Evolutionary conservation across 805 yeast species (phyloP).

Genomic region (Barnettozyma populi): DNA sequence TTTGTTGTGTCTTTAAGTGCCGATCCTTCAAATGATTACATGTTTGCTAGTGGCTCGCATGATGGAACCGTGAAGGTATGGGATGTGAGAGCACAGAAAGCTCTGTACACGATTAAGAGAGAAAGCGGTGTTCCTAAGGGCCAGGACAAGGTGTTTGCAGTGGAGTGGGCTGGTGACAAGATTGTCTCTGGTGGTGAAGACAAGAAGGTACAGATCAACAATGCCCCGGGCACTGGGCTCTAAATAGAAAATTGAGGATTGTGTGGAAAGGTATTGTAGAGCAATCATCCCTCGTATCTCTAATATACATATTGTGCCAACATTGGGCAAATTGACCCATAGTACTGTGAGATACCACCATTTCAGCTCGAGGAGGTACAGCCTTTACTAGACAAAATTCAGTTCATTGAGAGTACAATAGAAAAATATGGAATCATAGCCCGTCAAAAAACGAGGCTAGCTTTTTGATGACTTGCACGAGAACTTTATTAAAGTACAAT

Average conservation of each 20-base stretch:
- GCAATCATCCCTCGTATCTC: too few relatives aligned
- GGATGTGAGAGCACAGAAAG: constrained; percentile 85
- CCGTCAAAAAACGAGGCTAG: too few relatives aligned
- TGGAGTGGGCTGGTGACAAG: constrained; percentile 78
- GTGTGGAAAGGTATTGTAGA: not conserved
- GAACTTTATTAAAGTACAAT: too few relatives aligned
- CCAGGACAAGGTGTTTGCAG: constrained; percentile 71
- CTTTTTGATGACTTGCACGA: too few relatives aligned
- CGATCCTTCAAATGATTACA: constrained; percentile 71
- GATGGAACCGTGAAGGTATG: constrained; percentile 94
- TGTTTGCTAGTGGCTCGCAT: constrained; percentile 89
- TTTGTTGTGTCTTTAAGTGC: constrained; percentile 78
- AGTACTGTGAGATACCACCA: too few relatives aligned
- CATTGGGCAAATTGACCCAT: too few relatives aligned
- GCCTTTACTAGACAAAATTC: too few relatives aligned
- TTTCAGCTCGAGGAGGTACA: too few relatives aligned
- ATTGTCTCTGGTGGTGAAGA: constrained; percentile 93
- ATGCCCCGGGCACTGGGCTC: constrained; percentile 26
- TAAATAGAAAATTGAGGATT: not conserved
- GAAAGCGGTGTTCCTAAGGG: constrained; percentile 45
- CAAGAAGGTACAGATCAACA: constrained; percentile 83
- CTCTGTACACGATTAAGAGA: constrained; percentile 79
- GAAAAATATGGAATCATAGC: too few relatives aligned
- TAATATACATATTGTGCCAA: too few relatives aligned
- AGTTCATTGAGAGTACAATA: too few relatives aligned